Evolutionary conservation across 352 stramenopile species (phyloP).

Genomic region (Pythium apleroticum): DNA sequence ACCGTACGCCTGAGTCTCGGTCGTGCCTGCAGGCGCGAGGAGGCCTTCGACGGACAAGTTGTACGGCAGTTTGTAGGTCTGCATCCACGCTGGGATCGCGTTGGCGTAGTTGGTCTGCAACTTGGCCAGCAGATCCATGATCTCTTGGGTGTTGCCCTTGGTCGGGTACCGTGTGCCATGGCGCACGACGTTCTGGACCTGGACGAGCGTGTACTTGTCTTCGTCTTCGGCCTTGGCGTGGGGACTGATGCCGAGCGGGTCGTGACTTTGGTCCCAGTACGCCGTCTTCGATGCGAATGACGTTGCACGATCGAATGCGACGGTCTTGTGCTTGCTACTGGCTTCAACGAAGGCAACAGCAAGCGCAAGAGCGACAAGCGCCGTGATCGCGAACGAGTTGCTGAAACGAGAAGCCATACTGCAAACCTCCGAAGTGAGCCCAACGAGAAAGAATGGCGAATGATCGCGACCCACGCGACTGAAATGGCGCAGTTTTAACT

Average conservation of each 20-base stretch:
- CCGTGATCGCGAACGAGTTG: neutral
- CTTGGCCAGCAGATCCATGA: conserved; percentile 43
- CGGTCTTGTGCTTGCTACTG: neutral
- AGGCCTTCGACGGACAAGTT: conserved; percentile 49
- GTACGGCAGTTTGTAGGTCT: conserved; percentile 67
- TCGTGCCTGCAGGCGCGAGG: conserved; percentile 34
- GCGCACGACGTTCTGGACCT: conserved; percentile 27
- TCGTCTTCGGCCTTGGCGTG: conserved; percentile 1
- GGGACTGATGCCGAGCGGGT: conserved; percentile 1
- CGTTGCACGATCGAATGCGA: conserved; percentile 20
- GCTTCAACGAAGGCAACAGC: neutral
- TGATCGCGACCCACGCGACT: neutral
- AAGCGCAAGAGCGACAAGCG: neutral
- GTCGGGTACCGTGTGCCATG: conserved; percentile 51
- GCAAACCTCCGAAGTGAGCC: too few relatives aligned
- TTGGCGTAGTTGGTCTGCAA: conserved; percentile 35
- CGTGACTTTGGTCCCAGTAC: conserved; percentile 28
- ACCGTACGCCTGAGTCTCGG: conserved; percentile 15
- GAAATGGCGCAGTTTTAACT: too few relatives aligned
- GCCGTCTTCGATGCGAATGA: conserved; percentile 27
- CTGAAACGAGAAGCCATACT: too few relatives aligned
- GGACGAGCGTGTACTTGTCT: conserved; percentile 25
- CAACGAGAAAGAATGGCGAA: neutral
- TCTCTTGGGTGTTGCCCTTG: conserved; percentile 45
- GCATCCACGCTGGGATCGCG: conserved; percentile 53